Base-by-base conservation (phyloP, 2,329 filamentous ascomycete genomes). In the Phaeomoniella chlamydospora region DNA sequence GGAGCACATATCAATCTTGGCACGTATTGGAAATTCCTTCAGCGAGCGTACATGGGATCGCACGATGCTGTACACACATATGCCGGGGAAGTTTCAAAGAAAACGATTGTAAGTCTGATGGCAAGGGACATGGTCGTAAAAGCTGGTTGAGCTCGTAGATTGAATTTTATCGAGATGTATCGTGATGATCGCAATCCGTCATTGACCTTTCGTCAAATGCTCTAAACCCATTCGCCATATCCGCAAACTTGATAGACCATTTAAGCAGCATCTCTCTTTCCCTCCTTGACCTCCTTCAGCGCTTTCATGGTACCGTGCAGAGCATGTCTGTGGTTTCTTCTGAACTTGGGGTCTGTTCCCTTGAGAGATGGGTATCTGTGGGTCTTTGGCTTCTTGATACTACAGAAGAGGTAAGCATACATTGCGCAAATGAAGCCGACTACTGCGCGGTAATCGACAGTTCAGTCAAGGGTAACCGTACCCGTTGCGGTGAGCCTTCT, bases 351-450 rank as follows among this genome's bases (percentile, higher is more conserved):
- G 72, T 98, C 90, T 65, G 85, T 90, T 58, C 90, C 90, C 65
- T 94, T 94, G 59, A 98, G 80, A 55, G 88, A 96, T 50, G 90
- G 90, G 74, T 98, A 98, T 74, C 90, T 78, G 69, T 87, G 78
- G 62, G 90, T 96, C 79, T 94, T 94, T 50, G 90, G 90, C 82
- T 94, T 96, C 82, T 96, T 96, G 78, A 98, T 98, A 72, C 88
- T 94, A 63, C 53, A 34, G 22, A 30, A 10, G 33, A 37, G 39
- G 17, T 31, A 26, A 6, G 22, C n/a, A n/a, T n/a, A n/a, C n/a
- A n/a, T n/a, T n/a, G n/a, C n/a, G n/a, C n/a, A n/a, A n/a, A n/a
- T n/a, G n/a, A n/a, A n/a, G n/a, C n/a, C n/a, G n/a, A n/a, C n/a
- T 17, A 12, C 18, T 18, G 39, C 43, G 33, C 41, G 43, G 36